A percentile compares a stretch with the other conserved stretches of the same genome.
phyloP scores from a whole-genome alignment of 1,139 yeast genomes.

The Pneumocystis oryctolagi region DNA sequence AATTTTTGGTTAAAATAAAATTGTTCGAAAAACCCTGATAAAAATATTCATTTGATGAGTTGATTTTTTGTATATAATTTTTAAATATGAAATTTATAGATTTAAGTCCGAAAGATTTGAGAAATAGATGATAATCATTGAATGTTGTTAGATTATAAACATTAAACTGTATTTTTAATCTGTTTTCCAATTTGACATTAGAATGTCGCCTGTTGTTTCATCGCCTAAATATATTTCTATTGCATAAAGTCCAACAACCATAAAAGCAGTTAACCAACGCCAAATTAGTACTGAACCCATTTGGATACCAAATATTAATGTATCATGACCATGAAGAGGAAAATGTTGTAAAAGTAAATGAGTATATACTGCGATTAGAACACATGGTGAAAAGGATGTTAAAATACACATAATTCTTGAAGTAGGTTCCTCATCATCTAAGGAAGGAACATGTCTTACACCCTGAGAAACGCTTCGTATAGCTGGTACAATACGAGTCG shows the following conservation, averaged over 20 bases:
- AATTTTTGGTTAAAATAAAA: too few species aligned
- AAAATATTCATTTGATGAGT: not conserved
- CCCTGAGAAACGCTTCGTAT: constrained; percentile 22
- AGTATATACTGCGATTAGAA: constrained; percentile 85
- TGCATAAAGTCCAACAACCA: constrained; percentile 63
- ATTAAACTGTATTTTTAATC: not conserved
- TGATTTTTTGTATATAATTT: too few species aligned
- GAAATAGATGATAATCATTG: not conserved
- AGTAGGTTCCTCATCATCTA: constrained; percentile 1
- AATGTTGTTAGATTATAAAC: not conserved
- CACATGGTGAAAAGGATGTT: constrained; percentile 53
- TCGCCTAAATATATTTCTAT: constrained; percentile 31
- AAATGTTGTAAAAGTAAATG: constrained; percentile 83
- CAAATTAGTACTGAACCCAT: constrained; percentile 62
- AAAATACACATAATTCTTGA: constrained; percentile 12
- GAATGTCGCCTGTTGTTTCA: not conserved
- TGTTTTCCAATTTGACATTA: not conserved
- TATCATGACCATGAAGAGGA: constrained; percentile 45
- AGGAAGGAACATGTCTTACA: constrained; percentile 8
- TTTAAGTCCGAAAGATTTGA: not conserved
- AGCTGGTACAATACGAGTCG: constrained; percentile 84
- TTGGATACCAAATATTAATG: constrained; percentile 15
- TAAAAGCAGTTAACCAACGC: constrained; percentile 88
- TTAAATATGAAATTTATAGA: not conserved
- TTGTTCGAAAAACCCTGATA: too few species aligned